phyloP scores from a whole-genome alignment of 208 protist species.

The Crithidia bombi region DNA sequence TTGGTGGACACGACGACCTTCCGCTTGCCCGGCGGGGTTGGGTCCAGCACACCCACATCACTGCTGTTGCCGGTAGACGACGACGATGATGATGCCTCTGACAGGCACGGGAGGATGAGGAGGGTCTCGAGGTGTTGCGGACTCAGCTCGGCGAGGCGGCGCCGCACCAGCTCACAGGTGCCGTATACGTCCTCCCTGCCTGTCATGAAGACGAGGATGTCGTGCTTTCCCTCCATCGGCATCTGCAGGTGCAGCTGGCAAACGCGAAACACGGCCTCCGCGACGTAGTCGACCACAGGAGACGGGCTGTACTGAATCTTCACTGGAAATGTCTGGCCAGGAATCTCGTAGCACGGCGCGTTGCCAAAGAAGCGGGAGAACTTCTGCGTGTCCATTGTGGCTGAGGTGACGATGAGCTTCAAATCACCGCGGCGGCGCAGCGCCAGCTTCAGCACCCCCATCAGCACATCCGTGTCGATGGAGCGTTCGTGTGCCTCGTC shows the following conservation, averaged over 20 bases:
- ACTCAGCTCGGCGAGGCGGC: conserved; percentile 88
- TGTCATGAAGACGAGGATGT: conserved; percentile 99
- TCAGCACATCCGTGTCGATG: conserved; percentile 97
- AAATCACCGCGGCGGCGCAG: conserved; percentile 91
- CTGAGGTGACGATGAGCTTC: conserved; percentile 99
- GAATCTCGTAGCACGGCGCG: conserved; percentile 96
- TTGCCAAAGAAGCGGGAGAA: conserved; percentile 97
- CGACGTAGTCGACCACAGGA: conserved; percentile 83
- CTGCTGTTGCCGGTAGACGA: conserved; percentile 15
- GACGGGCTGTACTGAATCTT: conserved; percentile 76
- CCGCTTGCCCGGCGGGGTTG: conserved; percentile 88
- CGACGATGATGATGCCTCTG: conserved; percentile 84
- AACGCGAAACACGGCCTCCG: conserved; percentile 81
- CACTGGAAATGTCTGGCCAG: conserved; percentile 95
- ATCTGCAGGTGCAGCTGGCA: conserved; percentile 88
- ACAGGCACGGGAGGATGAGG: conserved; percentile 89
- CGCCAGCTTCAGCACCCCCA: conserved; percentile 95
- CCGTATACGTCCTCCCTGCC: conserved; percentile 98
- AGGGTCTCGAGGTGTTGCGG: conserved; percentile 95
- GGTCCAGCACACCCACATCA: conserved; percentile 95
- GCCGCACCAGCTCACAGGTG: conserved; percentile 85
- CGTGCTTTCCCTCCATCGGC: conserved; percentile 85
- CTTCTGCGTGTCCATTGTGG: conserved; percentile 98
- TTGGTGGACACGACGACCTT: conserved; percentile 99
- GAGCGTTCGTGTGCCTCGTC: conserved; percentile 99